Base-by-base conservation (phyloP, 1,139 yeast species). In the Magnusiomyces sp. region DNA sequence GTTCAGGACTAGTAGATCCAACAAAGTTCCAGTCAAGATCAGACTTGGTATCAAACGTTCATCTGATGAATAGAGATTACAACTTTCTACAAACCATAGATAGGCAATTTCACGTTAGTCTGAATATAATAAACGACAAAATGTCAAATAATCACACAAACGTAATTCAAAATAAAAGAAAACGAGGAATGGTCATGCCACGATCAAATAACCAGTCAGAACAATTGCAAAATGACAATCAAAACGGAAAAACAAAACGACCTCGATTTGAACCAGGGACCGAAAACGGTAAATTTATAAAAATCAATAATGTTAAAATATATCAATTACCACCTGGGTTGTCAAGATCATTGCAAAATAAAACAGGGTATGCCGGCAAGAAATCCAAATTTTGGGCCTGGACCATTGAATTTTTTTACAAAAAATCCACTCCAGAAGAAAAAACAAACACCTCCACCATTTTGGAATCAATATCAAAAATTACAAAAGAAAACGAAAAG, bases 61-160 rank as follows among this genome's bases (percentile, higher is more conserved):
- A 59, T 5, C 58, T 80, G 44, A 77, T 89, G 10, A 88, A 89
- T 61, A 68, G 97, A 53, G 97, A 90, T 64, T 90, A 89, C 64
- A 84, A 87, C 62, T 87, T 86, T 61, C 67, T 90, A 39, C 71
- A 79, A 53, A 71, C 71, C 23, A 61, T 90, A 51, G 83, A 82
- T 48, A 69, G 97, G 71, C 79, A 37, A 74, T 78, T 65, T 62
- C 69, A 56, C 31, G 55, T 67, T 9, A 64, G 52, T 33, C 36
- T 43, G 27, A 52, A 52, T 32, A 50, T 49, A 6, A 40, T 47
- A 10, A 43, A 46, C n/a, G 51, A 49, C 37, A 49, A 49, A 29
- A 34, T 47, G 42, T 50, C 52, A 4, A 33, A 42, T 27, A 49
- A 45, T 14, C 33, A 40, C 13, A 10, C 17, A 16, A 11, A 4